A percentile compares a stretch with the other conserved stretches of the same genome.
phyloP scores from a whole-genome alignment of 2,329 filamentous ascomycete genomes.

The Aspergillus aculeatus region DNA sequence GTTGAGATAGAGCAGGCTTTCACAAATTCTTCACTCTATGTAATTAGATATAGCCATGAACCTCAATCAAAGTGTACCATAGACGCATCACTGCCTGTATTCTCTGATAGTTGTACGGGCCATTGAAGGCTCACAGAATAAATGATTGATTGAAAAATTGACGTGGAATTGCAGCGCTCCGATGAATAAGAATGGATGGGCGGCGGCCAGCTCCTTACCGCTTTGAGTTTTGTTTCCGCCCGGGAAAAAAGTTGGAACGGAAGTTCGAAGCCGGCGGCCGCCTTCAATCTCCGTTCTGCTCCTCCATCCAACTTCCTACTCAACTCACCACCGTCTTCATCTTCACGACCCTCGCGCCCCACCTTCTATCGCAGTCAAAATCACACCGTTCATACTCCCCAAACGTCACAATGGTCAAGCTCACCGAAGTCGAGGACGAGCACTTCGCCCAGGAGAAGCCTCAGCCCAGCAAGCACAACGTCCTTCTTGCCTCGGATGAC shows the following conservation, averaged over 20 bases:
- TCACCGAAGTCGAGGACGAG: conserved; percentile 95
- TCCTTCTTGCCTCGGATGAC: conserved; percentile 50
- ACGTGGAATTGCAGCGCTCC: too few relatives aligned
- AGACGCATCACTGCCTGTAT: background rate
- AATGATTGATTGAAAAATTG: too few relatives aligned
- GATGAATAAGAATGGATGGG: conserved; percentile 6
- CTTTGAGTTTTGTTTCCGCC: conserved; percentile 27
- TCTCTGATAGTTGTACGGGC: too few relatives aligned
- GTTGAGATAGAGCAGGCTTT: background rate
- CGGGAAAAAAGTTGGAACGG: conserved; percentile 42
- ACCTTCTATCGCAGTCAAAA: background rate
- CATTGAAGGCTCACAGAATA: too few relatives aligned
- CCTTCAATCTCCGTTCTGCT: conserved; percentile 24
- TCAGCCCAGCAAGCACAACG: conserved; percentile 62
- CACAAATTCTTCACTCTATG: conserved; percentile 18
- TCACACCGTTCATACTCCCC: conserved; percentile 2
- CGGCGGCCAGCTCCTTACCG: conserved; percentile 33
- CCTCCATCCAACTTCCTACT: conserved; percentile 1
- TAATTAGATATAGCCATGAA: conserved; percentile 19
- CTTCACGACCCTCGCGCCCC: conserved; percentile 9
- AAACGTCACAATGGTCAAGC: conserved; percentile 74
- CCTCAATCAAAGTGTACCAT: conserved; percentile 14
- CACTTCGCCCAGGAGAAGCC: conserved; percentile 75
- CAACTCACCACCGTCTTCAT: conserved; percentile 11
- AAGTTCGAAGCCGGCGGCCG: conserved; percentile 23